Evolutionary conservation across 192 early-diverging fungal species (phyloP).

Genomic region (Chytriomyces sp.): DNA sequence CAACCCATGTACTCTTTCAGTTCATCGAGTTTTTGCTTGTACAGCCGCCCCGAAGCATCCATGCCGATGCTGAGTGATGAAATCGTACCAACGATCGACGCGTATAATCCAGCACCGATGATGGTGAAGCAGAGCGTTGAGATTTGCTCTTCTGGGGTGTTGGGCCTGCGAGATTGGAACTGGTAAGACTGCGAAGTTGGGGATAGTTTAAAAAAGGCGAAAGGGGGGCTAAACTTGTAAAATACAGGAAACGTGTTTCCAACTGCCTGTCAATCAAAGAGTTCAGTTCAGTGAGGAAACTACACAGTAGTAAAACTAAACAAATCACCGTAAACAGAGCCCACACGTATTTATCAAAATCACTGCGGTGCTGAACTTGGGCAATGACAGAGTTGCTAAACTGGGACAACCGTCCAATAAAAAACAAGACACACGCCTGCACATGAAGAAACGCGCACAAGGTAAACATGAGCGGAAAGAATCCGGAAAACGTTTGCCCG

Average conservation of each 20-base stretch:
- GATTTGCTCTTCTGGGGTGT: constrained; percentile 40
- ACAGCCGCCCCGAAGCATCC: constrained; percentile 43
- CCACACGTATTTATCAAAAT: constrained; percentile 48
- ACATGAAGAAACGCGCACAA: constrained; percentile 47
- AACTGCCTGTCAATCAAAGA: constrained; percentile 19
- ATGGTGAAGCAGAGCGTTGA: constrained; percentile 38
- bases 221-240: constrained; percentile 30
- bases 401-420: constrained; percentile 31
- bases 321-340: constrained; percentile 39
- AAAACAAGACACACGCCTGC: constrained; percentile 44
- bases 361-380: constrained; percentile 23
- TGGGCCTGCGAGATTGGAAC: constrained; percentile 28
- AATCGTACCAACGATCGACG: constrained; percentile 53
- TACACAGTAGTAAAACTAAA: too few species aligned
- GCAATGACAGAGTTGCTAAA: constrained; percentile 38
- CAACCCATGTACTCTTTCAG: constrained; percentile 56
- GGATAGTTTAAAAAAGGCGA: not conserved
- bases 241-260: constrained; percentile 46
- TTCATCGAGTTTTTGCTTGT: constrained; percentile 56
- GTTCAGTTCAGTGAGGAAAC: too few species aligned
- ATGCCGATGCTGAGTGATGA: constrained; percentile 56
- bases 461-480: constrained; percentile 38
- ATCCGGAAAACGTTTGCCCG: constrained; percentile 41
- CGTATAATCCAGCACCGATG: constrained; percentile 45
- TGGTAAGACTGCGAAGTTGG: too few species aligned